Percentiles rank a stretch among this genome's conserved stretches.
These are phyloP conservation scores for Penicillium crustosum DNA, from an alignment of 2,329 filamentous ascomycete species.

Conservation along the genomic window DNA sequence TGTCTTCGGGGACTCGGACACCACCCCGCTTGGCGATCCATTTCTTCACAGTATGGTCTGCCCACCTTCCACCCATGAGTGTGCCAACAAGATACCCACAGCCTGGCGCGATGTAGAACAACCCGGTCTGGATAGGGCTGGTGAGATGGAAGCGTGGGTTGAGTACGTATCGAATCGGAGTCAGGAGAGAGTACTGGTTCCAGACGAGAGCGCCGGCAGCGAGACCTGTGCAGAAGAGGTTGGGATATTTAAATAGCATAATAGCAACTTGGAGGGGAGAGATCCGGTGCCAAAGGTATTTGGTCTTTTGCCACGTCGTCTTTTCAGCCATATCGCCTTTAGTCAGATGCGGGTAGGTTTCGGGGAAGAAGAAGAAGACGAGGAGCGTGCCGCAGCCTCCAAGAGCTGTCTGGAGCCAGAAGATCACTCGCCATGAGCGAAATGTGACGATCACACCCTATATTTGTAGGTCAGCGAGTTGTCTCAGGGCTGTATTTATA, in stretches of 20 bases:
- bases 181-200: slow-evolving; percentile 72
- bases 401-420: slow-evolving; percentile 72
- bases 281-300: slow-evolving; percentile 61
- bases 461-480: slow-evolving; percentile 50
- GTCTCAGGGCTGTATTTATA: not conserved
- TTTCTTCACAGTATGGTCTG: slow-evolving; percentile 64
- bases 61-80: slow-evolving; percentile 70
- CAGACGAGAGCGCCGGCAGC: slow-evolving; percentile 66
- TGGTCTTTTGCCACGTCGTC: slow-evolving; percentile 49
- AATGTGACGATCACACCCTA: slow-evolving; percentile 77
- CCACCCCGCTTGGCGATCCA: slow-evolving; percentile 61
- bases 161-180: slow-evolving; percentile 69
- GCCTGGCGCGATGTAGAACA: slow-evolving; percentile 74
- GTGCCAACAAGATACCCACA: slow-evolving; percentile 68
- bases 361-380: slow-evolving; percentile 66
- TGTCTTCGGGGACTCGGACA: slow-evolving; percentile 65
- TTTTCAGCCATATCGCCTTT: slow-evolving; percentile 62
- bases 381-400: slow-evolving; percentile 60
- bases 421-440: slow-evolving; percentile 70
- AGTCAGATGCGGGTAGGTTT: slow-evolving; percentile 68
- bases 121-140: slow-evolving; percentile 64
- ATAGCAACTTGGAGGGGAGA: slow-evolving; percentile 65
- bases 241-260: slow-evolving; percentile 66
- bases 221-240: slow-evolving; percentile 62
- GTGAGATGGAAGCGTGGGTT: slow-evolving; percentile 71